Base-by-base conservation (phyloP, 1,284 basidiomycete genomes). In the Trametes sp. region DNA sequence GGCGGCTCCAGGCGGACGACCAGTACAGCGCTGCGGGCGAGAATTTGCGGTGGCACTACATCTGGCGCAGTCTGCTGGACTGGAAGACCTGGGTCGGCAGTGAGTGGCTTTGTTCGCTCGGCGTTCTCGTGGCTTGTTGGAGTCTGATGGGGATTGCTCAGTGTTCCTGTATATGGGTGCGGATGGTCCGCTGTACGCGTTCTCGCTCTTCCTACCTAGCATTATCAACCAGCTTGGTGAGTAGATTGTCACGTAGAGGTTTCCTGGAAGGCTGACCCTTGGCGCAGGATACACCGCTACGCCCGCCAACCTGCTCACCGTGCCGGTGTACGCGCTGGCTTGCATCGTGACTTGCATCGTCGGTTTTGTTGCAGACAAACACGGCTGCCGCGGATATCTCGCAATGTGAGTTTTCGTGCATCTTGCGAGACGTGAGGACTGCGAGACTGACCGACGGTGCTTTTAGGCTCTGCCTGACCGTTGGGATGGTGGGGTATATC, bases 11-110 rank as follows among this genome's bases (percentile, higher is more conserved):
- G 74, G 74, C 75, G n/a, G 90, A 92, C 72, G 83, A 86, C 69
- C 89, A 89, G 71, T 89, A 87, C 73, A 89, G 88, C 70, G 90
- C 89, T 4, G 88, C 83, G 6, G 90, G 90, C 26, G 90, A 93
- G 74, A 77, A 74, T 50, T 80, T 92, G 63, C 80, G 74, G 61
- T 80, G 81, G 83, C 85, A 83, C 69, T 87, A 88, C 69, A 85
- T 93, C 53, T 80, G 74, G 73, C 78, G 84, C 66, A 88, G 87
- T 69, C 68, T 90, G 61, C 60, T 77, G 13, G 91, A 93, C 67
- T 90, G 87, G 87, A 92, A 92, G 77, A 90, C 88, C 0, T 92
- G 88, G 84, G 60, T 89, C 16, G 84, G 81, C 42, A 88, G 88
- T 88, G 61, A 64, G 74, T 70, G 82, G 42, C 33, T 16, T 11